Conservation (phyloP, 305 asterid genomes). For the Fraxinus platypoda region DNA sequence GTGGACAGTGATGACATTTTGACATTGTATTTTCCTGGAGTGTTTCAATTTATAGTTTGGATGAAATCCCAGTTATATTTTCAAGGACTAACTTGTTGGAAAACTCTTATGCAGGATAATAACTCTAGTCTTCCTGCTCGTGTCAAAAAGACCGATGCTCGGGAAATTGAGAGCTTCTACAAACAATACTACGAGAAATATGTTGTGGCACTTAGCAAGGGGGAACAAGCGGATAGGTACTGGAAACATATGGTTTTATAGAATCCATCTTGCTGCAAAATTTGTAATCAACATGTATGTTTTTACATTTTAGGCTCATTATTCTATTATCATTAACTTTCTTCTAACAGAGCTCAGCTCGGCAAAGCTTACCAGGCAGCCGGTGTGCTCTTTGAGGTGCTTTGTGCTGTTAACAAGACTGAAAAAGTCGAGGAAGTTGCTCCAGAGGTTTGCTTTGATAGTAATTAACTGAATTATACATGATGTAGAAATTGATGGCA, state of each 20-base stretch:
- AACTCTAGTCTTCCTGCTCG: constrained; percentile 82
- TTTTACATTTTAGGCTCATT: not conserved
- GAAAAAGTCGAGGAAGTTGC: constrained; percentile 80
- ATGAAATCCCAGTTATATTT: not conserved
- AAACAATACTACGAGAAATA: constrained; percentile 94
- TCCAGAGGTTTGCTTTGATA: constrained; percentile 54
- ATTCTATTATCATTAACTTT: constrained; percentile 5
- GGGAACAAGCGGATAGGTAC: constrained; percentile 95
- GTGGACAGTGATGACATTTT: not conserved
- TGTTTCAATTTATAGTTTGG: not conserved
- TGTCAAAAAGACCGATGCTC: constrained; percentile 92
- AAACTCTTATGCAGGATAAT: constrained; percentile 63
- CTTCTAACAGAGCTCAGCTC: constrained; percentile 66
- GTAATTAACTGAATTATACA: not conserved
- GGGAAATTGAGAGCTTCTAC: constrained; percentile 98
- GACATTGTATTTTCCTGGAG: not conserved
- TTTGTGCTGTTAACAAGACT: constrained; percentile 79
- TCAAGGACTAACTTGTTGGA: constrained; percentile 5
- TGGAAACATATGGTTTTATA: not conserved
- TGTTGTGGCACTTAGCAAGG: constrained; percentile 91
- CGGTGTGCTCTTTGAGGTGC: constrained; percentile 85
- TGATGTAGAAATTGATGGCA: constrained; percentile 7
- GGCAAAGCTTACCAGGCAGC: constrained; percentile 88
- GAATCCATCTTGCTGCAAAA: constrained; percentile 12
- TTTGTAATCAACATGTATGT: constrained; percentile 9